phyloP scores from a whole-genome alignment of 2,329 filamentous ascomycete genomes.

The Cladophialophora exuberans region DNA sequence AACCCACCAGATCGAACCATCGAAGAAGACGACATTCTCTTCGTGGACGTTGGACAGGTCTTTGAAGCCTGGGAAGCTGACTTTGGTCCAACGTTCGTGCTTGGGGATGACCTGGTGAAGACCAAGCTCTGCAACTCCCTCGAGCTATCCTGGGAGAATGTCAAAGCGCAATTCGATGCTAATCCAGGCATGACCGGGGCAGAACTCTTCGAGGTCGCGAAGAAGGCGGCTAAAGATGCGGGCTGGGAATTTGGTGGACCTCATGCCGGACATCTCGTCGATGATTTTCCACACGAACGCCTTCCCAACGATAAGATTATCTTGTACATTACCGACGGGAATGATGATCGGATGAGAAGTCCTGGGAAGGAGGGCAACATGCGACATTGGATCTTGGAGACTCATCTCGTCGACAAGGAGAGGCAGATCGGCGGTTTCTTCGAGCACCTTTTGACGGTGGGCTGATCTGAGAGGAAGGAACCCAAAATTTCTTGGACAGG shows the following conservation, averaged over 20 bases:
- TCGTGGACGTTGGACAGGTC: conserved; percentile 57
- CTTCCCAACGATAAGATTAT: conserved; percentile 52
- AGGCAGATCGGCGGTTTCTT: conserved; percentile 48
- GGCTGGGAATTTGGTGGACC: conserved; percentile 52
- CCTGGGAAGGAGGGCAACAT: conserved; percentile 46
- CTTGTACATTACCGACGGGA: conserved; percentile 52
- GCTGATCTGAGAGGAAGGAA: too few relatives aligned
- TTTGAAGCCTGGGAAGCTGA: conserved; percentile 59
- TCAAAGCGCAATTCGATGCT: conserved; percentile 46
- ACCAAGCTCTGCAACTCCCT: conserved; percentile 49
- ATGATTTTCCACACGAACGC: conserved; percentile 55
- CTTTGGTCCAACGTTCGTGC: conserved; percentile 57
- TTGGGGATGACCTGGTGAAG: conserved; percentile 53
- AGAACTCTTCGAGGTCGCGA: conserved; percentile 50
- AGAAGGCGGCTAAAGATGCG: conserved; percentile 40
- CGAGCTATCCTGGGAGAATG: conserved; percentile 50
- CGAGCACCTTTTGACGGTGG: conserved; percentile 54
- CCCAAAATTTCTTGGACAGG: too few relatives aligned
- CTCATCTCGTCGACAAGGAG: conserved; percentile 50
- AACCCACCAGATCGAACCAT: conserved; percentile 56
- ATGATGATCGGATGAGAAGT: conserved; percentile 45
- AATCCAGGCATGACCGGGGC: conserved; percentile 53
- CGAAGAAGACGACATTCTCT: conserved; percentile 54
- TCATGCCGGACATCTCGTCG: conserved; percentile 56
- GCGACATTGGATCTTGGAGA: conserved; percentile 57